Base-by-base conservation (phyloP, 2,329 filamentous ascomycete species). In the Periconia sp. region DNA sequence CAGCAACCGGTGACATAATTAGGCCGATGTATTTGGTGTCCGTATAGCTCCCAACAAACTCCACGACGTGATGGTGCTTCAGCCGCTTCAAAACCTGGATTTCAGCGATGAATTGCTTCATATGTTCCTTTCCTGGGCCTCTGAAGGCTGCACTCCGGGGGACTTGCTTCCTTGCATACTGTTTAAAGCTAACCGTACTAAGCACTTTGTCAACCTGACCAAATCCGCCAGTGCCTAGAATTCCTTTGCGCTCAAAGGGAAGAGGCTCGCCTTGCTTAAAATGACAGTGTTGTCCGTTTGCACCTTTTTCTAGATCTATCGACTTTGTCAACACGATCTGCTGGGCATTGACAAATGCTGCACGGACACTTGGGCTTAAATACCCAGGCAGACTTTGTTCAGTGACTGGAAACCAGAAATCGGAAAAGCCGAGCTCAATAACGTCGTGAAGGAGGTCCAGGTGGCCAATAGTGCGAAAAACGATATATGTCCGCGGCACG, bases 121-220 rank as follows among this genome's bases (percentile, higher is more conserved):
- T 54, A n/a, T 41, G 35, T 48, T 62, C 53, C 15, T 30, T 57
- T 37, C 27, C 23, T 14, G 30, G 17, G 10, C 52, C 48, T 45
- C 50, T 33, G 55, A 64, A 66, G 3, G 54, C 55, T 3, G 42
- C 30, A 7, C 56, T 35, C 19, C 68, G 52, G 6, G 50, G 55
- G 30, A 72, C 61, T 5, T 63, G 58, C 44, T 74, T 74, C 5
- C 63, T 55, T 3, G 70, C 70, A 55, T 65, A 73, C 18, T 65
- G 48, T 13, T 52, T 59, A 42, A 55, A 65, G 19, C 62, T 71
- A 10, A 65, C 53, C 20, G 41, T 49, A 50, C 62, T 70, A 5
- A 62, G 6, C 2, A 69, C 61, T 19, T 47, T 57, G 15, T 66
- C 54, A 7, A 75, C 66, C 23, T 63, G 53, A 2, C 64, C 61